Percentiles rank a stretch among this genome's conserved stretches.
These are phyloP conservation scores for Syncephalastrum sp. DNA, from an alignment of 371 early-diverging fungal species.

Conservation along the genomic window DNA sequence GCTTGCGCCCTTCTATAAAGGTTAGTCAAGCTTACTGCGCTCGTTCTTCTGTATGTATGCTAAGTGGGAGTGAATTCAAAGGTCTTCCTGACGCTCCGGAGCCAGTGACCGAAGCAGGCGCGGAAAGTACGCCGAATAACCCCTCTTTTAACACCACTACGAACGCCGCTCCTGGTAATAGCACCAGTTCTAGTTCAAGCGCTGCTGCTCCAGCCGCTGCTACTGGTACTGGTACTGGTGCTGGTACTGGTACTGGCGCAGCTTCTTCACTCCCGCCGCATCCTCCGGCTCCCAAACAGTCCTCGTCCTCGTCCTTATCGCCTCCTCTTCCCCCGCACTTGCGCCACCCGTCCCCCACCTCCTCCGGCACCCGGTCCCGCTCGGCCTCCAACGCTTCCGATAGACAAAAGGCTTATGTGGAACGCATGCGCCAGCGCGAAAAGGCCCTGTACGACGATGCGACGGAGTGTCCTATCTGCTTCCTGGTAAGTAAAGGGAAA, in stretches of 20 bases:
- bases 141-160: slow-evolving; percentile 15
- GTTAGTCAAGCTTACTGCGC: slow-evolving; percentile 47
- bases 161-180: slow-evolving; percentile 20
- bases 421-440: slow-evolving; percentile 25
- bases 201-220: not conserved
- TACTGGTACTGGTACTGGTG: not conserved
- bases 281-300: slow-evolving; percentile 5
- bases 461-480: slow-evolving; percentile 92
- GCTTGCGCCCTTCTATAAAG: slow-evolving; percentile 89
- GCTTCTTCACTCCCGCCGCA: not conserved
- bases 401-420: slow-evolving; percentile 6
- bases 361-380: not conserved
- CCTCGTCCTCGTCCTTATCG: not conserved
- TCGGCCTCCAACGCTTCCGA: not conserved
- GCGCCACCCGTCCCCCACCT: not conserved
- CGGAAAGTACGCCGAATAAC: slow-evolving; percentile 9
- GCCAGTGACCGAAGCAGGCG: slow-evolving; percentile 15
- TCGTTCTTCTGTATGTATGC: too few relatives aligned
- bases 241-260: slow-evolving; percentile 5
- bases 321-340: slow-evolving; percentile 12
- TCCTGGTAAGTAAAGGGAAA: slow-evolving; percentile 9
- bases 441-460: slow-evolving; percentile 59
- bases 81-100: slow-evolving; percentile 45
- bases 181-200: not conserved
- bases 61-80: not conserved